Base-by-base conservation (phyloP, 2,329 filamentous ascomycete genomes). In the Apiospora pterosperma region DNA sequence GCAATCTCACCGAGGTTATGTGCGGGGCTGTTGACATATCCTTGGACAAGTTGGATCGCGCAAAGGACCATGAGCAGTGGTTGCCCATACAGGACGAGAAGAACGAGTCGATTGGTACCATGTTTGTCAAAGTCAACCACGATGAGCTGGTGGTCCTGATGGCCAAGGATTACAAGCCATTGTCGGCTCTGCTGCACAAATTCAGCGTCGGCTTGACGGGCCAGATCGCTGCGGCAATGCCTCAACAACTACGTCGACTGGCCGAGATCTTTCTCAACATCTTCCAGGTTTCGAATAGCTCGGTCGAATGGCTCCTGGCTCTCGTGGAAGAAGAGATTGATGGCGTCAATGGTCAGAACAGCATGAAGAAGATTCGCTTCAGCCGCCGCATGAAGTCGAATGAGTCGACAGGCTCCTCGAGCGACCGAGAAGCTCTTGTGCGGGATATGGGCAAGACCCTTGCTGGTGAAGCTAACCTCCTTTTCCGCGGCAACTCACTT, bases 261-360 rank as follows among this genome's bases (percentile, higher is more conserved):
- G 92, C 93, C 2, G 94, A 97, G 74, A 89, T 91, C 34, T 87
- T 98, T 41, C 81, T 98, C 68, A 96, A 98, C 75, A 97, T 99
- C 62, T 99, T 95, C 72, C 96, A 99, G 74, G 94, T 97, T 3
- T 95, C 93, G 2, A 93, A 92, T 0, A 87, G 88, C 41, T 91
- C 92, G 2, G 85, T 86, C 52, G 93, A 97, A 65, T 99, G 96
- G 96, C 85, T 99, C 25, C 96, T 93, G 83, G 90, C 92, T 2
- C 82, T 99, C 44, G 92, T 97, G 0, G 96, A 99, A 76, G 95
- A 98, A 74, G 96, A 99, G 76, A 98, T 99, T 64, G 96, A 98
- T 73, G 95, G 95, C 0, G 89, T 96, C 21, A 88, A 93, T 63
- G 96, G 90, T 73, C 93, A 97, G 70, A 88, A 89, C 16, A 88